Evolutionary conservation across 345 rosid species (phyloP).

Genomic region (Lagerstroemia speciosa): DNA sequence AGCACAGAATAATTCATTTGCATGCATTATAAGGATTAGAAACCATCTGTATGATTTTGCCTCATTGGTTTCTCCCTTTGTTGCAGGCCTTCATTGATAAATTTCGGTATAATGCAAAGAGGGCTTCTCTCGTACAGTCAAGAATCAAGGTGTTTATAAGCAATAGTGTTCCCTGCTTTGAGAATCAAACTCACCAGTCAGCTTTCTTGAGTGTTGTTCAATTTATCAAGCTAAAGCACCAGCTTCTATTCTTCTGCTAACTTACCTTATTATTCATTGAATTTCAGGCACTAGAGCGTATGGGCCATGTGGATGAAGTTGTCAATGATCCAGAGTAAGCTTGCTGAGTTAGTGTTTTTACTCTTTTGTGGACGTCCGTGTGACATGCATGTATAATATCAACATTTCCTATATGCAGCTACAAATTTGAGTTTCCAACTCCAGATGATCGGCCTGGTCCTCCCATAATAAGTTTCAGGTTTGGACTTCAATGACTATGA

Average conservation of each 20-base stretch:
- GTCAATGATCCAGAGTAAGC: slow-evolving; percentile 95
- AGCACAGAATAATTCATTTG: background rate
- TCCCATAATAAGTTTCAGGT: slow-evolving; percentile 99
- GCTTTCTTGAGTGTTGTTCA: slow-evolving; percentile 4
- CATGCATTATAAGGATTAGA: background rate
- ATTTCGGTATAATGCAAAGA: slow-evolving; percentile 96
- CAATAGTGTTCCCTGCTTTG: background rate
- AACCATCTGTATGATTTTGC: slow-evolving; percentile 1
- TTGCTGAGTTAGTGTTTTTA: slow-evolving; percentile 12
- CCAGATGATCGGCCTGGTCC: slow-evolving; percentile 98
- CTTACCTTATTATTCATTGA: slow-evolving; percentile 1
- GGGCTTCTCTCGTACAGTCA: slow-evolving; percentile 99
- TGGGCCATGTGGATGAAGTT: slow-evolving; percentile 88
- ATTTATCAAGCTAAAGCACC: background rate
- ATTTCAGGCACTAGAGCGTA: slow-evolving; percentile 76
- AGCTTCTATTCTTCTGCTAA: background rate
- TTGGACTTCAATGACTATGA: slow-evolving; percentile 14
- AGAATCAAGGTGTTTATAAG: slow-evolving; percentile 73
- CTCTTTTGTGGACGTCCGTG: slow-evolving; percentile 2
- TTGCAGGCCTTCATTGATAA: slow-evolving; percentile 93
- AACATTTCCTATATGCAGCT: slow-evolving; percentile 46
- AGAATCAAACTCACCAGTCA: slow-evolving; percentile 8
- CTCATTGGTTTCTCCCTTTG: slow-evolving; percentile 3
- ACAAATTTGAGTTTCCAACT: slow-evolving; percentile 97
- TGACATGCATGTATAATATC: slow-evolving; percentile 5